These are phyloP conservation scores for Fusarium tupiense DNA, from an alignment of 2,329 filamentous ascomycete species.

Conservation along the genomic window DNA sequence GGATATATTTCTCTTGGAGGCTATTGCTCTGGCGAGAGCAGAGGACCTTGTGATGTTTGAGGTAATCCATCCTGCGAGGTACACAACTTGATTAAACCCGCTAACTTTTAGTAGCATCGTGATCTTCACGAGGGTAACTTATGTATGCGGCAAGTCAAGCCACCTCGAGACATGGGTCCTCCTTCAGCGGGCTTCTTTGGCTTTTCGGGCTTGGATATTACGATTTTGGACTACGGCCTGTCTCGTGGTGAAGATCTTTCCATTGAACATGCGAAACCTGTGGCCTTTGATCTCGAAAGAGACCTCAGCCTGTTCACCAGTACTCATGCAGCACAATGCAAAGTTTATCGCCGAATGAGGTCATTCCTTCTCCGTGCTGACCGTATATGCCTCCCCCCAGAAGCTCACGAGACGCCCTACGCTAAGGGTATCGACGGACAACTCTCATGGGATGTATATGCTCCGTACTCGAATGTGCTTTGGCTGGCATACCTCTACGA, in stretches of 20 bases:
- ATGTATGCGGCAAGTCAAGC: slow-evolving; percentile 60
- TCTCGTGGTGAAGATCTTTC: slow-evolving; percentile 64
- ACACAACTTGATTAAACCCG: neutral
- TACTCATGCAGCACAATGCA: slow-evolving; percentile 68
- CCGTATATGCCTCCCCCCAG: slow-evolving; percentile 59
- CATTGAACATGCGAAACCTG: slow-evolving; percentile 49
- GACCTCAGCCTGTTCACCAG: slow-evolving; percentile 69
- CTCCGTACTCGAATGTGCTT: slow-evolving; percentile 71
- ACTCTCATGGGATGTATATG: slow-evolving; percentile 64
- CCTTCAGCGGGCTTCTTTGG: slow-evolving; percentile 58
- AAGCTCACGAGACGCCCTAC: slow-evolving; percentile 59
- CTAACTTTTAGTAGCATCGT: slow-evolving; percentile 60
- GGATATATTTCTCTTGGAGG: slow-evolving; percentile 70
- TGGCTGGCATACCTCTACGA: slow-evolving; percentile 72
- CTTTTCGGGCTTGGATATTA: slow-evolving; percentile 69
- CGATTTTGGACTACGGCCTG: slow-evolving; percentile 72
- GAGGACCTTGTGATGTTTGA: slow-evolving; percentile 69
- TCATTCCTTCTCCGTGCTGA: slow-evolving; percentile 65
- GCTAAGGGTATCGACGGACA: slow-evolving; percentile 56
- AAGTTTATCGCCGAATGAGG: slow-evolving; percentile 70
- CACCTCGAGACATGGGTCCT: slow-evolving; percentile 46
- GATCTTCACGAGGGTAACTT: slow-evolving; percentile 74
- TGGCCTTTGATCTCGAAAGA: slow-evolving; percentile 68
- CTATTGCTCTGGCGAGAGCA: slow-evolving; percentile 68
- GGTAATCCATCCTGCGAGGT: slow-evolving; percentile 49